Conservation (phyloP, 148 eudicot genomes). For the Spergularia bocconei region DNA sequence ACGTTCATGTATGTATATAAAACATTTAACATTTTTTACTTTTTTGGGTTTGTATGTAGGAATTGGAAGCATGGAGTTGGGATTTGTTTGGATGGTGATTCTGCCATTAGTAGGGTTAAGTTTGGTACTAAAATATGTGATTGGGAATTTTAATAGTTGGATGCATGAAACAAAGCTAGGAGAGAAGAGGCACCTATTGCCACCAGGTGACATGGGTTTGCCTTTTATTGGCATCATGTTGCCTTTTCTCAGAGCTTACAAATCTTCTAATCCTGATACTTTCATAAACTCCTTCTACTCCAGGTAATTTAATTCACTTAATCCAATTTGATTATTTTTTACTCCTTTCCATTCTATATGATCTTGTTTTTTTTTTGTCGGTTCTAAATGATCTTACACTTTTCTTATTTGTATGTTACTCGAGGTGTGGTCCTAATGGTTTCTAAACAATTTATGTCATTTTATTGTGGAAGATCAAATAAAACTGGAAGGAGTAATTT, state of each 20-base stretch:
- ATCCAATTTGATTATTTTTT: no score
- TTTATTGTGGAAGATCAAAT: no score
- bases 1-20: not conserved
- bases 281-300: slow-evolving; percentile 45
- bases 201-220: slow-evolving; percentile 88
- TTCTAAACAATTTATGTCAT: no score
- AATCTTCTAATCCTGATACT: slow-evolving; percentile 76
- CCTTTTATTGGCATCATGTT: slow-evolving; percentile 89
- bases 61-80: slow-evolving; percentile 13
- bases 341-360: no score
- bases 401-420: no score
- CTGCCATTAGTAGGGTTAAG: slow-evolving; percentile 2
- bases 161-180: slow-evolving; percentile 54
- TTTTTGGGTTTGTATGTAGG: not conserved
- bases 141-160: slow-evolving; percentile 46
- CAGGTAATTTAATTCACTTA: slow-evolving; percentile 31
- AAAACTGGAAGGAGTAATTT: no score
- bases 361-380: no score
- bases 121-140: slow-evolving; percentile 27
- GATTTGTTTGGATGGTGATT: slow-evolving; percentile 7
- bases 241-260: slow-evolving; percentile 75
- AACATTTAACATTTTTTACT: not conserved
- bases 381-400: no score
- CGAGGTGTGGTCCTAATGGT: no score
- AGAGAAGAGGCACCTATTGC: slow-evolving; percentile 43